Base-by-base conservation (phyloP, 805 yeast species). In the Ogataea parapolymorpha region DNA sequence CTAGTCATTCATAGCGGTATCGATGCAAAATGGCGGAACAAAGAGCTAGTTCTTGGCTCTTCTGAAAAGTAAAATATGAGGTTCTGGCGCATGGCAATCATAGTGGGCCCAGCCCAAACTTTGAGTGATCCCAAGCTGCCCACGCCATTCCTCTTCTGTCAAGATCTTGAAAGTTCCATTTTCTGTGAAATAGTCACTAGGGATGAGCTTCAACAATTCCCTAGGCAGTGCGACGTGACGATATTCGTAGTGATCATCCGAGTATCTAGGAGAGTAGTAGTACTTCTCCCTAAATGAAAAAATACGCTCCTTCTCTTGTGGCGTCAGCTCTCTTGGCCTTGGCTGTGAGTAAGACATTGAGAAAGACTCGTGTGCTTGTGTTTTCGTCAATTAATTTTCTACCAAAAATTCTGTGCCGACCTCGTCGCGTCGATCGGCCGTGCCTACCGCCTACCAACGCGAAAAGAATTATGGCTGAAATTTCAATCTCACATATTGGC, bases 21-120 rank as follows among this genome's bases (percentile, higher is more conserved):
- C 37, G 26, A 28, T 39, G 32, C 42, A 40, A 39, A 30, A 15
- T 16, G 28, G 38, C 33, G 35, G 30, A 14, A 17, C 17, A 23
- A 32, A 15, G 26, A 29, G 25, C 45, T 35, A 49, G 32, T 54
- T 47, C 37, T 57, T 59, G 14, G 85, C 77, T 56, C 90, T 75
- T 65, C 85, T 84, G 68, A 93, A 93, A 46, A 93, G 71, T 47
- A 93, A 69, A 46, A 93, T 93, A 61, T 93, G 99, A 18, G 99
- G 99, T 65, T 93, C 99, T 32, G 99, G 99, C 1, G 98, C 85
- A 62, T 93, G 99, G 30, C 96, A 90, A 58, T 93, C 99, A 59
- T 91, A 93, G 64, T 93, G 99, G 40, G 76, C 93, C 99, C 99
- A 93, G 1, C 99, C 99, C 46, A 93, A 70, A 26, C 95, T 85